These are phyloP conservation scores for Hippophae tibetana DNA, from an alignment of 306 rosid species.

Conservation along the genomic window DNA sequence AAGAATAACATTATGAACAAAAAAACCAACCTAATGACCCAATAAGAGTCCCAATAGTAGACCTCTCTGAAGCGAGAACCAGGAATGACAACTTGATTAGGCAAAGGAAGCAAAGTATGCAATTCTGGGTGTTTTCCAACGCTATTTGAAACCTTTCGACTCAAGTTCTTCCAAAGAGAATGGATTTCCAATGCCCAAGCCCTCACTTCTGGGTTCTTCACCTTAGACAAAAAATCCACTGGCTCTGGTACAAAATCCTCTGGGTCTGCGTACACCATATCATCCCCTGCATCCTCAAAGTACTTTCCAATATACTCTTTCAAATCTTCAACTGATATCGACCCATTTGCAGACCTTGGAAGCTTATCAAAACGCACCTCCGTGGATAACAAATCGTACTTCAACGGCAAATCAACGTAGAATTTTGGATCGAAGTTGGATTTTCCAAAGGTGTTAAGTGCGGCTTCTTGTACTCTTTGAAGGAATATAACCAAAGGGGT, in stretches of 20 bases:
- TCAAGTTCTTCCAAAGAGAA: constrained; percentile 65
- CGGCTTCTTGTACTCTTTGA: constrained; percentile 45
- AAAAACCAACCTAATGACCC: constrained; percentile 61
- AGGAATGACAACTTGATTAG: constrained; percentile 38
- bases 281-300: constrained; percentile 57
- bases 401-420: constrained; percentile 69
- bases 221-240: constrained; percentile 49
- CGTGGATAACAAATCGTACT: constrained; percentile 30
- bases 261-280: constrained; percentile 47
- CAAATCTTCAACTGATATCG: constrained; percentile 27
- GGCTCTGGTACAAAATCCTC: constrained; percentile 55
- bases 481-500: constrained; percentile 50
- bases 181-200: constrained; percentile 75
- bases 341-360: constrained; percentile 22
- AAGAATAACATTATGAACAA: not conserved
- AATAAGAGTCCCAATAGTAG: constrained; percentile 94
- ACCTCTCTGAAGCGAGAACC: constrained; percentile 81
- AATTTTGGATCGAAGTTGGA: constrained; percentile 55
- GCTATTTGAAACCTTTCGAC: constrained; percentile 33
- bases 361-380: constrained; percentile 40
- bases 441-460: constrained; percentile 30
- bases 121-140: constrained; percentile 34
- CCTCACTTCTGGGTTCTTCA: constrained; percentile 47
- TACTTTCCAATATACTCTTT: constrained; percentile 22
- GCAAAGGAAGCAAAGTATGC: constrained; percentile 71